Base-by-base conservation (phyloP, 176 grass and related monocot species). In the Olyra latifolia region DNA sequence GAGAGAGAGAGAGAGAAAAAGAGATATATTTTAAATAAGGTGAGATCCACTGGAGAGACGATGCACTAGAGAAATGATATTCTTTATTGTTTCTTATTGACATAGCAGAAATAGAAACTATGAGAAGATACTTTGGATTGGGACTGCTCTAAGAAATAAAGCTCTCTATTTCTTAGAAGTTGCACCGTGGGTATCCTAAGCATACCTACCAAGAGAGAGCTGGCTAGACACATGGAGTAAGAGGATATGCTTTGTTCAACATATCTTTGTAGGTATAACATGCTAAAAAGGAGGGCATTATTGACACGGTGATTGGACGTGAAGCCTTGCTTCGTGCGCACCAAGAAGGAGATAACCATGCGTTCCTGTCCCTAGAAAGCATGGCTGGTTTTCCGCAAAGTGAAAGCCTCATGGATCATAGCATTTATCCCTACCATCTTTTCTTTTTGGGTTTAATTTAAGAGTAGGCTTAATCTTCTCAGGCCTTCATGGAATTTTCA, bases 351-450 rank as follows among this genome's bases (percentile, higher is more conserved):
- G 46, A 82, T 71, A 54, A 55, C 24, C 45, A 62, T 78, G 73
- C n/a, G 25, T 82, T 83, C 59, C 1, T 88, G 86, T 88, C 66
- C 73, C 86, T 64, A 66, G 28, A 87, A 82, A 87, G 79, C 45
- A 71, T 54, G 23, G 27, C 0, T 65, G 10, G 7, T 19, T 71
- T 52, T 61, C 11, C 4, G 7, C 25, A 77, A 87, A 70, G 78
- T 82, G 29, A 62, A 69, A 62, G 24, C 8, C 55, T 58, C 45
- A 35, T 44, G 45, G 19, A 63, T 52, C 62, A 17, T 76, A 69
- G 46, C 42, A 70, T 44, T 54, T 66, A 3, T 66, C 13, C 48
- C 47, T 73, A 22, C 0, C 66, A 39, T 45, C 47, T 56, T 30
- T 17, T 14, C 7, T 48, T 15, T 20, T 52, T 24, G 0, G 1